Evolutionary conservation across 768 basidiomycete species (phyloP).

Genomic region (Boletus tomentosulus): DNA sequence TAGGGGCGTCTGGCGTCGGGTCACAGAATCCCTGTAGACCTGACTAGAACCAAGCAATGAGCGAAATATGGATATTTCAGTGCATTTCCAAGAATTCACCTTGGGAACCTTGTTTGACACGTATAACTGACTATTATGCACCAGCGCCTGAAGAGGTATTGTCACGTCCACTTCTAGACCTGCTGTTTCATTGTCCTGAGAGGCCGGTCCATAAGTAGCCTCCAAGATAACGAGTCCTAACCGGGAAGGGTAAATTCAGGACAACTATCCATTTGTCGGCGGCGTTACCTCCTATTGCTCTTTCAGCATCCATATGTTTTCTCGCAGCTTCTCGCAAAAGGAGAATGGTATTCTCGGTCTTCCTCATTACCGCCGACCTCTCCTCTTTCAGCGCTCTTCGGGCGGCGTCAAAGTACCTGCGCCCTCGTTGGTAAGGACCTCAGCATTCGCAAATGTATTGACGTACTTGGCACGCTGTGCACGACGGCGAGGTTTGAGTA

Average conservation of each 20-base stretch:
- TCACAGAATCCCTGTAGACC: conserved; percentile 87
- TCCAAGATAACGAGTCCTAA: conserved; percentile 74
- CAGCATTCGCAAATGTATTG: conserved; percentile 5
- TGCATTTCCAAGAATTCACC: conserved; percentile 35
- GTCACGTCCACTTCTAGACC: conserved; percentile 73
- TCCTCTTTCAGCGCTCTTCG: conserved; percentile 61
- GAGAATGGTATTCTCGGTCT: conserved; percentile 57
- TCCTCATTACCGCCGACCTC: conserved; percentile 55
- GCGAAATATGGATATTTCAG: background rate
- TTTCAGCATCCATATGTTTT: conserved; percentile 61
- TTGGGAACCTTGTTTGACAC: conserved; percentile 75
- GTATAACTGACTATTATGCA: conserved; percentile 71
- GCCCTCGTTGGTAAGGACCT: conserved; percentile 16
- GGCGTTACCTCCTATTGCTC: conserved; percentile 57
- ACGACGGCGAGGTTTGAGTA: conserved; percentile 53
- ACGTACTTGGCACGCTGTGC: conserved; percentile 50
- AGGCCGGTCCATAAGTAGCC: conserved; percentile 65
- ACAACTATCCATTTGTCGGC: conserved; percentile 1
- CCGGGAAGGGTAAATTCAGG: conserved; percentile 14
- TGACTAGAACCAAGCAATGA: conserved; percentile 38
- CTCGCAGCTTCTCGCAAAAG: conserved; percentile 67
- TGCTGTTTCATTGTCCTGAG: conserved; percentile 45
- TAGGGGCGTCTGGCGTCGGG: conserved; percentile 68
- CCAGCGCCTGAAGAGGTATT: conserved; percentile 75
- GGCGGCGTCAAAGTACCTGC: conserved; percentile 64